Conservation (phyloP, 2,329 filamentous ascomycete genomes). For the Juglanconis juglandina region DNA sequence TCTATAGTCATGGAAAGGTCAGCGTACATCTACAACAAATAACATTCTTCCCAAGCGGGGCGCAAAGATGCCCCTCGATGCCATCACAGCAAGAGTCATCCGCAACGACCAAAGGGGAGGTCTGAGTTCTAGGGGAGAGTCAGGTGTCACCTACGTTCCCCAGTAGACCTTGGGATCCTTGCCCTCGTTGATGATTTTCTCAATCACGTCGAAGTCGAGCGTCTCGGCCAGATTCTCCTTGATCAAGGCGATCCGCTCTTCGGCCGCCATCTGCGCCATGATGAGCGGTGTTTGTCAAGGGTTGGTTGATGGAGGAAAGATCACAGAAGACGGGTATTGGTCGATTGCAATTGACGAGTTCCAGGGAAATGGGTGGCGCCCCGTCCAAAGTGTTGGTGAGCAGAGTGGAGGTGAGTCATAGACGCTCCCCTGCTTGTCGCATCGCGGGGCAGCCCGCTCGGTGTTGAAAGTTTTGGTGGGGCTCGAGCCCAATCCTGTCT, state of each 20-base stretch:
- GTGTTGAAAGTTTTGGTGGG: too few relatives aligned
- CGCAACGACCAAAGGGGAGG: not conserved
- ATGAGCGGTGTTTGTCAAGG: constrained; percentile 31
- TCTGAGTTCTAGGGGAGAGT: not conserved
- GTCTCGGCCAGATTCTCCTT: constrained; percentile 77
- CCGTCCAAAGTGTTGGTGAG: too few relatives aligned
- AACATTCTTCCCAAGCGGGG: not conserved
- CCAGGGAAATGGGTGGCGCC: too few relatives aligned
- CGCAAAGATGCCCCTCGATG: not conserved
- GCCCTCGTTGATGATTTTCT: constrained; percentile 67
- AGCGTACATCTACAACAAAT: not conserved
- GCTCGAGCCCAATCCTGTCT: too few relatives aligned
- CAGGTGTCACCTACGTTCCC: constrained; percentile 45
- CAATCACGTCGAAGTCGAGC: constrained; percentile 79
- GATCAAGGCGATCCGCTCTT: constrained; percentile 69
- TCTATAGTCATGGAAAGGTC: constrained; percentile 37
- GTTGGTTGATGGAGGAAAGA: not conserved
- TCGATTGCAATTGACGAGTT: not conserved
- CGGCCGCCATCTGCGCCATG: constrained; percentile 50
- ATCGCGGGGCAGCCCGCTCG: too few relatives aligned
- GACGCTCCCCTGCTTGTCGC: not conserved
- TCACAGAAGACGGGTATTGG: not conserved
- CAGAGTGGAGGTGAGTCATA: not conserved
- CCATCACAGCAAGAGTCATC: not conserved
- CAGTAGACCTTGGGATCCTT: constrained; percentile 78